Evolutionary conservation across 1,139 yeast genomes (phyloP).

Genomic region (Hansenula anomala): DNA sequence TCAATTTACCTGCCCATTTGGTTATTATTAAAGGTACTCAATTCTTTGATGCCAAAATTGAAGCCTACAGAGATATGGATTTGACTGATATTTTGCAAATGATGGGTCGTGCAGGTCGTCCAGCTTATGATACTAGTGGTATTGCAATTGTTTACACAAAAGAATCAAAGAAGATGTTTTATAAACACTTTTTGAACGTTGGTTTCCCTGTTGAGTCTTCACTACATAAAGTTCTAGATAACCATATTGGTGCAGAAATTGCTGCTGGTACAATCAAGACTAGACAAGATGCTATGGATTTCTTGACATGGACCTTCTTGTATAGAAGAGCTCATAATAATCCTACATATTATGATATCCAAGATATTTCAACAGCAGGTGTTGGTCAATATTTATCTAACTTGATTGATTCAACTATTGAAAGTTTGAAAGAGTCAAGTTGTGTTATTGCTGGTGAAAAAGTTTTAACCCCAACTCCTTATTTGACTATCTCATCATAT

Average conservation of each 20-base stretch:
- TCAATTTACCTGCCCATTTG: constrained; percentile 89
- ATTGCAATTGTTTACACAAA: constrained; percentile 92
- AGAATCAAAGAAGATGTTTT: constrained; percentile 86
- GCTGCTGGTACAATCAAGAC: constrained; percentile 80
- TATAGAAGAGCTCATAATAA: constrained; percentile 92
- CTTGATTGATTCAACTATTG: constrained; percentile 67
- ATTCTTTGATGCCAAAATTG: constrained; percentile 40
- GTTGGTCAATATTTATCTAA: constrained; percentile 66
- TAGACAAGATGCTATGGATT: constrained; percentile 88
- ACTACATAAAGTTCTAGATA: constrained; percentile 84
- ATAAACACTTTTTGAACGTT: constrained; percentile 88
- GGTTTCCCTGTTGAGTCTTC: constrained; percentile 99
- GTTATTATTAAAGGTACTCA: constrained; percentile 91
- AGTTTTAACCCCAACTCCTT: constrained; percentile 65
- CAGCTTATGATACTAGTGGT: constrained; percentile 94
- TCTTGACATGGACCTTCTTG: constrained; percentile 91
- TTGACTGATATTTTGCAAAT: constrained; percentile 72
- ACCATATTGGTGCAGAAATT: constrained; percentile 96
- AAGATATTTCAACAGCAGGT: constrained; percentile 62
- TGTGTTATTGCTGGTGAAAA: constrained; percentile 60
- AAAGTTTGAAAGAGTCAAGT: constrained; percentile 62
- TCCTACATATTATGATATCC: constrained; percentile 91
- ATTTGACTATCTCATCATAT: constrained; percentile 80
- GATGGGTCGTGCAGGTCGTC: constrained; percentile 87
- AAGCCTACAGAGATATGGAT: constrained; percentile 57